Evolutionary conservation across 768 basidiomycete species (phyloP).

Genomic region (Termitomyces sp.): DNA sequence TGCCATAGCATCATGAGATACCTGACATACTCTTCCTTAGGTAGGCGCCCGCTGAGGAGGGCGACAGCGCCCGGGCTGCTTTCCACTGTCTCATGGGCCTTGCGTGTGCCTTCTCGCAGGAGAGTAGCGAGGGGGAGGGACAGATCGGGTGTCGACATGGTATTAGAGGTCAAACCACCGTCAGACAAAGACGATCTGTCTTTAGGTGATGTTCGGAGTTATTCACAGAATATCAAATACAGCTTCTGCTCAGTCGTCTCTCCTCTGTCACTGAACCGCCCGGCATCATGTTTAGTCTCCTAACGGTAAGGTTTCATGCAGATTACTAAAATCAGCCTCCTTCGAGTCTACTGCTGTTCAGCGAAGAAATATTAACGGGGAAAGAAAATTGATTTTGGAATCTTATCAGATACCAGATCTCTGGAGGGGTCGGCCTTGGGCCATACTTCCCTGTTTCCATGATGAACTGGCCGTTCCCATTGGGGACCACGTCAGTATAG

Average conservation of each 20-base stretch:
- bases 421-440: too few relatives aligned
- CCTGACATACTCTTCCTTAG: slow-evolving; percentile 60
- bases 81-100: slow-evolving; percentile 57
- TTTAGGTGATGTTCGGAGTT: background rate
- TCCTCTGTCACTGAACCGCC: background rate
- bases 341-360: background rate
- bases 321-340: background rate
- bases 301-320: background rate
- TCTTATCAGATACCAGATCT: slow-evolving; percentile 14
- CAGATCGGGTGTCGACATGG: slow-evolving; percentile 35
- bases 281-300: background rate
- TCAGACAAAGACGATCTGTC: background rate
- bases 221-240: background rate
- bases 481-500: too few relatives aligned
- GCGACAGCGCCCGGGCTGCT: slow-evolving; percentile 53
- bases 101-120: slow-evolving; percentile 40
- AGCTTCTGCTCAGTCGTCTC: too few relatives aligned
- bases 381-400: background rate
- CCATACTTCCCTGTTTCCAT: too few relatives aligned
- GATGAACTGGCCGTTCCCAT: too few relatives aligned
- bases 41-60: slow-evolving; percentile 55
- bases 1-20: slow-evolving; percentile 79
- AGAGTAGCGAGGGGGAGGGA: slow-evolving; percentile 42
- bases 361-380: background rate
- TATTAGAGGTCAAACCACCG: slow-evolving; percentile 15